Evolutionary conservation across 2,329 filamentous ascomycete species (phyloP).

Genomic region (Talaromyces sp.): DNA sequence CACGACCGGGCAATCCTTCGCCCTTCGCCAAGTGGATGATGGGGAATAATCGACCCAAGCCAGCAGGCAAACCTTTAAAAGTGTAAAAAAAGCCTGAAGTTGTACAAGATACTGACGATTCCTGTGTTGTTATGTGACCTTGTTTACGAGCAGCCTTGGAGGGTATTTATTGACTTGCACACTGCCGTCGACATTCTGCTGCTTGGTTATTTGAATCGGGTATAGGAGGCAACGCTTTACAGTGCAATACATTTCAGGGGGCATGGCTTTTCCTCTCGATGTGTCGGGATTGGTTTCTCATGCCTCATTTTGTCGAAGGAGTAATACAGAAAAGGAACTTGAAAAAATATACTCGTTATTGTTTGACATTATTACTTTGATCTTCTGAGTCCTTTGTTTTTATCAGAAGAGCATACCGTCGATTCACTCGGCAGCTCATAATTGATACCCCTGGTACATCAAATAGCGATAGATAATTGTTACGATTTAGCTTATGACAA

Average conservation of each 20-base stretch:
- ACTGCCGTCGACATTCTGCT: background rate
- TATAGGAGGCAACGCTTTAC: background rate
- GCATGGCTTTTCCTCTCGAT: constrained; percentile 43
- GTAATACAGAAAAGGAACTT: background rate
- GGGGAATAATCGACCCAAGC: constrained; percentile 27
- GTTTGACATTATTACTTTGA: constrained; percentile 1
- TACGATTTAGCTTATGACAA: background rate
- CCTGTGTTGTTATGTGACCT: constrained; percentile 28
- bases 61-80: constrained; percentile 39
- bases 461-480: constrained; percentile 10
- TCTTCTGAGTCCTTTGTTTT: constrained; percentile 2
- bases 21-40: constrained; percentile 44
- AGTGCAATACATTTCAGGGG: constrained; percentile 26
- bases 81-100: constrained; percentile 44
- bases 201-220: background rate
- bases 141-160: background rate
- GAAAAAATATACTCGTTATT: background rate
- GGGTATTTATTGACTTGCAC: constrained; percentile 7
- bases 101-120: constrained; percentile 25
- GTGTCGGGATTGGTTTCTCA: constrained; percentile 39
- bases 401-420: constrained; percentile 5
- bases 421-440: constrained; percentile 5
- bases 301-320: constrained; percentile 21
- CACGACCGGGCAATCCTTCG: constrained; percentile 24
- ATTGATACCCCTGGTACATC: constrained; percentile 11